These are phyloP conservation scores for Asclepias syriaca DNA, from an alignment of 257 asterid genomes.

Conservation along the genomic window DNA sequence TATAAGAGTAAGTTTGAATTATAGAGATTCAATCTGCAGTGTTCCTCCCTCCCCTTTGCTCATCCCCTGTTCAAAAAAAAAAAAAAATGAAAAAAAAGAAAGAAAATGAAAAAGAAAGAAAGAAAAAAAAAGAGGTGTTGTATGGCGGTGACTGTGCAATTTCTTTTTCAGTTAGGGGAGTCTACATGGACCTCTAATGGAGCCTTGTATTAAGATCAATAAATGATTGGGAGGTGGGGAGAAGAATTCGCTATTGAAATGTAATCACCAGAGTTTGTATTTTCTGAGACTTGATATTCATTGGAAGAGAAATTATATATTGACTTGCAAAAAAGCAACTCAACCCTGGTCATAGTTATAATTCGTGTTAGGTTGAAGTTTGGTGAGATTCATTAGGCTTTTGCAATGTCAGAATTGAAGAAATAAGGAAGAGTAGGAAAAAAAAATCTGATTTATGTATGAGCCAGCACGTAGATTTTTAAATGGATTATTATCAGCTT, in stretches of 20 bases:
- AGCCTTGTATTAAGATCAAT: not conserved
- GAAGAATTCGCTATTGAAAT: not conserved
- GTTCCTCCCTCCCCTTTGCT: not conserved
- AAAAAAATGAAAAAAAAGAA: no score
- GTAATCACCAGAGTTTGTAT: not conserved
- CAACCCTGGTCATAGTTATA: not conserved
- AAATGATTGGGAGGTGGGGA: not conserved
- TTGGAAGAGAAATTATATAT: not conserved
- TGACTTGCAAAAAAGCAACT: not conserved
- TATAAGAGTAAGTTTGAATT: slow-evolving; percentile 64
- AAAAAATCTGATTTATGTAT: not conserved
- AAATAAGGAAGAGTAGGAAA: not conserved
- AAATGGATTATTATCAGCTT: not conserved
- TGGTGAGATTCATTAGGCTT: slow-evolving; percentile 6
- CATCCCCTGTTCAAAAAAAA: not conserved
- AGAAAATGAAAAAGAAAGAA: no score
- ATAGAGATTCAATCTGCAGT: slow-evolving; percentile 1
- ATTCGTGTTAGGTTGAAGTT: not conserved
- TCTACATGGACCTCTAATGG: not conserved
- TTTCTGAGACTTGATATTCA: not conserved
- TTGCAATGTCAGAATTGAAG: not conserved
- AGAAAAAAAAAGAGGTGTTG: no score
- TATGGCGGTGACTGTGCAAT: not conserved
- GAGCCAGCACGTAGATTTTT: not conserved
- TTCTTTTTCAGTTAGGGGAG: not conserved